A percentile compares a stretch with the other conserved stretches of the same genome.
phyloP scores from a whole-genome alignment of 148 eudicot species.

The Chenopodium album region DNA sequence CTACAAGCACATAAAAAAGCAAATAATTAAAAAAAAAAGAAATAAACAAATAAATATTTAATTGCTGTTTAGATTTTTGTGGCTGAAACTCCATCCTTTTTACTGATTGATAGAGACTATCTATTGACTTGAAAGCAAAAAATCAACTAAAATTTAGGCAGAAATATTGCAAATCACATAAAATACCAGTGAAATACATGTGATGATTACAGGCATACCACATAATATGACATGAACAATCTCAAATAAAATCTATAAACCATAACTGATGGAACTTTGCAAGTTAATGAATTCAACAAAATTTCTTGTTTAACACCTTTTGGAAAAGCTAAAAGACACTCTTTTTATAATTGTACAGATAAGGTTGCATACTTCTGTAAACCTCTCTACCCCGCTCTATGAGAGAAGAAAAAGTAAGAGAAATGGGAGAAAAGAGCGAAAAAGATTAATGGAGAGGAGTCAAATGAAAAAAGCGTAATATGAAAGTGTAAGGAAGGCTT shows the following conservation, averaged over 20 bases:
- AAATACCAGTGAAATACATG: neutral
- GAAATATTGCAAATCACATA: neutral
- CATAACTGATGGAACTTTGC: neutral
- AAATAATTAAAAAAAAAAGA: neutral
- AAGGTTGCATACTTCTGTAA: neutral
- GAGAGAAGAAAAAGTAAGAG: neutral
- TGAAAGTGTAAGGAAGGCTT: neutral
- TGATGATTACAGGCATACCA: neutral
- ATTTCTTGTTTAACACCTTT: neutral
- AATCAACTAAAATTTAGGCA: neutral
- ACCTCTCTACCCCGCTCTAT: neutral
- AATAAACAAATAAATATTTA: neutral
- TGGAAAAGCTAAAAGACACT: neutral
- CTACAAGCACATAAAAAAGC: slow-evolving; percentile 32
- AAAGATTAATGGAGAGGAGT: neutral
- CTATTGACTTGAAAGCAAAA: neutral
- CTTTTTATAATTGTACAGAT: neutral
- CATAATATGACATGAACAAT: neutral
- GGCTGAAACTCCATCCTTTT: neutral
- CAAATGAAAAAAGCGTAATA: neutral
- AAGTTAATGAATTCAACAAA: neutral
- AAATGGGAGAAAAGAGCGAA: neutral
- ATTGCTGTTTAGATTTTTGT: neutral
- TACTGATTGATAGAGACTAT: neutral
- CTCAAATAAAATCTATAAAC: neutral